A percentile compares a stretch with the other conserved stretches of the same genome.
phyloP scores from a whole-genome alignment of 106 monocot genomes.

The Cymbidium sinense region DNA sequence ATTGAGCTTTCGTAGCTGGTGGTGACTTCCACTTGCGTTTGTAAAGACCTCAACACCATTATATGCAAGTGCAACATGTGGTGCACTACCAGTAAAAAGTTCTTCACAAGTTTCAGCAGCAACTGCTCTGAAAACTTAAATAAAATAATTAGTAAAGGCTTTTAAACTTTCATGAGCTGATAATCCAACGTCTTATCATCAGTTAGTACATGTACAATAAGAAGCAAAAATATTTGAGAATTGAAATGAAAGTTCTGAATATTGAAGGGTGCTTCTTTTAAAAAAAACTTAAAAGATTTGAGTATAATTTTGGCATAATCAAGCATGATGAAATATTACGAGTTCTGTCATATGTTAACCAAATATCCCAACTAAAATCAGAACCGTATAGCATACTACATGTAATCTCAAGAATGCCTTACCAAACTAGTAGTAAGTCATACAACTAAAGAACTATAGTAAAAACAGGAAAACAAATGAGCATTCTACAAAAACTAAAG shows the following conservation, averaged over 20 bases:
- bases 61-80: slow-evolving; percentile 73
- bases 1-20: slow-evolving; percentile 95
- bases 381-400: neutral
- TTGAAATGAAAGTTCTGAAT: neutral
- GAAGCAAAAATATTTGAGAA: neutral
- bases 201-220: neutral
- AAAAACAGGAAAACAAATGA: no score
- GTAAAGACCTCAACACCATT: slow-evolving; percentile 95
- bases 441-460: no score
- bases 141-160: slow-evolving; percentile 2
- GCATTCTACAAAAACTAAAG: no score
- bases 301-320: neutral
- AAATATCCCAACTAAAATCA: neutral
- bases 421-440: no score
- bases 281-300: neutral
- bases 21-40: slow-evolving; percentile 99
- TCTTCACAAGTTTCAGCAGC: slow-evolving; percentile 99
- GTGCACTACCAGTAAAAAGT: slow-evolving; percentile 80
- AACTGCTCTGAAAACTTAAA: slow-evolving; percentile 53
- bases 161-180: neutral
- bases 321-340: neutral
- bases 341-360: neutral
- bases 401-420: no score
- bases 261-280: neutral
- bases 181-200: neutral